A percentile compares a stretch with the other conserved stretches of the same genome.
phyloP scores from a whole-genome alignment of 1,139 yeast genomes.

The Fermentozyma sake region DNA sequence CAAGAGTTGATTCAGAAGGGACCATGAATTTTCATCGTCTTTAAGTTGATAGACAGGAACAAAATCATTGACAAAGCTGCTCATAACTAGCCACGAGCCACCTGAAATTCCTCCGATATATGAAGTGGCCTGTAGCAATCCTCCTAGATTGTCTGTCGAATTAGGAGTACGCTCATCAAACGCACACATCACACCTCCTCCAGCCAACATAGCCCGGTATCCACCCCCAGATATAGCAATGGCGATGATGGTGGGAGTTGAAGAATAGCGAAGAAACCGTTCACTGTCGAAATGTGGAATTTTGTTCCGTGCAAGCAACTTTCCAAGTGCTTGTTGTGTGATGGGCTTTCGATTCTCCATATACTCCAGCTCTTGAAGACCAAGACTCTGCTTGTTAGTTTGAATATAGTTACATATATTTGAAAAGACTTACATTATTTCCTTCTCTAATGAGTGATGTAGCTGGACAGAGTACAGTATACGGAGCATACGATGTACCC shows the following conservation, averaged over 20 bases:
- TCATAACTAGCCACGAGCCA: conserved; percentile 63
- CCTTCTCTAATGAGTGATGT: conserved; percentile 33
- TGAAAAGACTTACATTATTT: conserved; percentile 25
- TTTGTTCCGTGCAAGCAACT: conserved; percentile 29
- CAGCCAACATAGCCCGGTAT: conserved; percentile 61
- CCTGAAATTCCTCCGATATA: conserved; percentile 69
- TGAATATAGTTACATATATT: neutral
- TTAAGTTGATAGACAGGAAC: conserved; percentile 35
- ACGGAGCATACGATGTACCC: conserved; percentile 33
- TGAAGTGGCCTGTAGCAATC: conserved; percentile 48
- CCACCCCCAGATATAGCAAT: conserved; percentile 74
- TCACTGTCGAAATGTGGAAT: conserved; percentile 36
- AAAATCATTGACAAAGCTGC: conserved; percentile 43
- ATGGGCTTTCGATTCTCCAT: conserved; percentile 25
- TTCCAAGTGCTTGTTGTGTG: conserved; percentile 27
- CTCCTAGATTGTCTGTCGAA: conserved; percentile 33
- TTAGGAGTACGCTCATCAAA: conserved; percentile 43
- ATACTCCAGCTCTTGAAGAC: conserved; percentile 34
- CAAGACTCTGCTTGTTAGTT: conserved; percentile 14
- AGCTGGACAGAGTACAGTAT: conserved; percentile 38
- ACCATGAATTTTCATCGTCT: conserved; percentile 29
- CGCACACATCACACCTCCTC: conserved; percentile 59
- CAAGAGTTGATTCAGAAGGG: conserved; percentile 44
- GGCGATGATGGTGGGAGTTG: conserved; percentile 40
- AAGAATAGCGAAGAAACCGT: conserved; percentile 10